Evolutionary conservation across 257 asterid genomes (phyloP).

Genomic region (Scutellaria barbata): DNA sequence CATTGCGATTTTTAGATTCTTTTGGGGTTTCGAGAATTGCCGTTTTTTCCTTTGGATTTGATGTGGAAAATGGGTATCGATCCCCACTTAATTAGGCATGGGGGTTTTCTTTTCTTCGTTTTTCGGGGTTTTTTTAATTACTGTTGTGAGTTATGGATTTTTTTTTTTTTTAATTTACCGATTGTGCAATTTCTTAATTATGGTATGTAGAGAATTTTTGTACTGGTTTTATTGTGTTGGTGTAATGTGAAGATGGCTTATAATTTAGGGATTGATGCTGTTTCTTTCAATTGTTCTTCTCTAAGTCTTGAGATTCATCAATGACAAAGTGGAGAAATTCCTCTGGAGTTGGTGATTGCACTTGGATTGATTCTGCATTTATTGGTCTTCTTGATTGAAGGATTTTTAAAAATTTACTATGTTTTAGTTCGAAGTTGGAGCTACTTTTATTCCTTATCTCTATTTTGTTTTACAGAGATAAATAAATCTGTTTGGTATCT

Average conservation of each 20-base stretch:
- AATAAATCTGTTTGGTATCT: conserved; percentile 8
- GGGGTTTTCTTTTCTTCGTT: neutral
- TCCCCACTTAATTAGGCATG: conserved; percentile 1
- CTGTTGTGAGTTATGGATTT: neutral
- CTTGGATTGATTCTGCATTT: conserved; percentile 5
- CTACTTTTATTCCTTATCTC: neutral
- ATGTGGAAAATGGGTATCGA: conserved; percentile 30
- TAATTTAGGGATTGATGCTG: neutral
- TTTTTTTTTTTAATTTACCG: no score
- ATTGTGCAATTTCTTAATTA: conserved; percentile 1
- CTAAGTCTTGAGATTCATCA: conserved; percentile 18
- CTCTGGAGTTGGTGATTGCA: neutral
- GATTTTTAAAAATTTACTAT: neutral
- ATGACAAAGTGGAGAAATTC: neutral
- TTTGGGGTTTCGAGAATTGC: conserved; percentile 17
- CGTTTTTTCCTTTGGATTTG: conserved; percentile 22
- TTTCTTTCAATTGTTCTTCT: neutral
- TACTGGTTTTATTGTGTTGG: neutral
- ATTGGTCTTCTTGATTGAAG: neutral
- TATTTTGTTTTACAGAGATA: neutral
- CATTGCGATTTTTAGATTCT: conserved; percentile 3
- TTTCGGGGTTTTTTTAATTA: conserved; percentile 3
- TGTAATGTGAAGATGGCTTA: neutral
- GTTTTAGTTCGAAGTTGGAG: neutral
- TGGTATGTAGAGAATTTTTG: conserved; percentile 26